Evolutionary conservation across 331 rosid species (phyloP).

Genomic region (Saraca asoca): DNA sequence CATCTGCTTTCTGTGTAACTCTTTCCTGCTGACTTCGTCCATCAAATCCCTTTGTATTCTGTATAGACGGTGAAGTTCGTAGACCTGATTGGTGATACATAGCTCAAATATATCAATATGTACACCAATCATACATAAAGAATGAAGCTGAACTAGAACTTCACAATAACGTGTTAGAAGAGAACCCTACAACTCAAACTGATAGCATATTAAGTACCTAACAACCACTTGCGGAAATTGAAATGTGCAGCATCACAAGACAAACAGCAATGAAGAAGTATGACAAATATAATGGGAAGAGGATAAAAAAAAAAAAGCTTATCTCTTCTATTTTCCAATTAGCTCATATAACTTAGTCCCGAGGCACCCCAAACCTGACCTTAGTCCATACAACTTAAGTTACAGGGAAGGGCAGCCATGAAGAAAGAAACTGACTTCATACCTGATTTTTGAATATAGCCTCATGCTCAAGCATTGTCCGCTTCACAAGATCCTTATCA

Average conservation of each 20-base stretch:
- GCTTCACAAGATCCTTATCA: slow-evolving; percentile 81
- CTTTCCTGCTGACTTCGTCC: slow-evolving; percentile 70
- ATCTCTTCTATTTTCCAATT: background rate
- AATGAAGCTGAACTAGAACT: slow-evolving; percentile 8
- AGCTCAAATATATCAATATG: slow-evolving; percentile 24
- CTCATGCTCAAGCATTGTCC: slow-evolving; percentile 87
- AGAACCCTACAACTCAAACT: background rate
- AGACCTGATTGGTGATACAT: slow-evolving; percentile 62
- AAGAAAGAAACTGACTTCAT: slow-evolving; percentile 26
- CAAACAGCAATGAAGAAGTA: slow-evolving; percentile 20
- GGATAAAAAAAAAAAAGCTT: background rate
- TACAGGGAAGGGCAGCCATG: background rate
- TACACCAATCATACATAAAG: background rate
- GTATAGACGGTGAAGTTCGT: slow-evolving; percentile 87
- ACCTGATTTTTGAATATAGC: slow-evolving; percentile 83
- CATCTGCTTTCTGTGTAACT: slow-evolving; percentile 51
- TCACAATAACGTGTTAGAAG: background rate
- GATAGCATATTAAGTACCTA: slow-evolving; percentile 20
- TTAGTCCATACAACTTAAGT: slow-evolving; percentile 6
- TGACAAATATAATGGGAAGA: background rate
- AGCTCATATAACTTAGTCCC: slow-evolving; percentile 1
- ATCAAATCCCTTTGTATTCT: slow-evolving; percentile 85
- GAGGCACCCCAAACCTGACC: slow-evolving; percentile 14
- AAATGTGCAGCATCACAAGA: slow-evolving; percentile 2
- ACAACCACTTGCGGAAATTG: slow-evolving; percentile 19